These are phyloP conservation scores for Zasmidium cellare DNA, from an alignment of 2,329 filamentous ascomycete species.

Conservation along the genomic window DNA sequence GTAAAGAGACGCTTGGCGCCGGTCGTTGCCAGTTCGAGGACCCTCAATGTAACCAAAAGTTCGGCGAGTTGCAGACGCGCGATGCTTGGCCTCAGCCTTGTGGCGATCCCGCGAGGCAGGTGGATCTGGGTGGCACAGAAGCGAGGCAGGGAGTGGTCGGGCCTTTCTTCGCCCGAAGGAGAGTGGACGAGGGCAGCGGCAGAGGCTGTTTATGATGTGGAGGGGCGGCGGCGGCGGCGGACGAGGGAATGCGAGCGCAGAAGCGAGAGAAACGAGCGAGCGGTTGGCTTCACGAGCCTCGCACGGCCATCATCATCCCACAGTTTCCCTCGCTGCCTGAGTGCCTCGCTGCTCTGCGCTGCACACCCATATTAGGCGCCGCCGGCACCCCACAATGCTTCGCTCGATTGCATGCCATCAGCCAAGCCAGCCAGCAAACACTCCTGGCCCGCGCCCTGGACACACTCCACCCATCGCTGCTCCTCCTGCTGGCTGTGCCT, in stretches of 20 bases:
- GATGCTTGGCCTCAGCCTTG: conserved; percentile 7
- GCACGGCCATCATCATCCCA: too few relatives aligned
- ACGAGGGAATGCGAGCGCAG: too few relatives aligned
- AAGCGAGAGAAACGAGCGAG: too few relatives aligned
- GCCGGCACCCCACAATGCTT: not conserved
- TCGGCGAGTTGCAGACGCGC: not conserved
- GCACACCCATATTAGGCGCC: too few relatives aligned
- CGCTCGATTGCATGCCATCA: not conserved
- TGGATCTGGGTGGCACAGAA: not conserved
- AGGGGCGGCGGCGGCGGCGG: not conserved
- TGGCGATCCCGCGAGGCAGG: not conserved
- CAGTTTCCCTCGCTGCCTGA: too few relatives aligned
- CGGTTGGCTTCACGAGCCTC: too few relatives aligned
- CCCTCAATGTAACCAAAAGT: not conserved
- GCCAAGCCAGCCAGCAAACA: not conserved
- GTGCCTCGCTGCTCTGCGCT: too few relatives aligned
- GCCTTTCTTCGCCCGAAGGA: conserved; percentile 1
- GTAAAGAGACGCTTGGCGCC: not conserved
- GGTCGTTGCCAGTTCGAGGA: not conserved
- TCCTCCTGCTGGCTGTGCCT: not conserved
- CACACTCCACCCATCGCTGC: too few relatives aligned
- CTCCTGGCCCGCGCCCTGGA: too few relatives aligned
- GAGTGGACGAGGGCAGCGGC: not conserved
- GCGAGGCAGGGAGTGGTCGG: not conserved
- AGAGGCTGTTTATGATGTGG: not conserved